Percentiles rank a stretch among this genome's conserved stretches.
Evolutionary conservation across 2,329 filamentous ascomycete species (phyloP).

Genomic region (Chaetomium sp.): DNA sequence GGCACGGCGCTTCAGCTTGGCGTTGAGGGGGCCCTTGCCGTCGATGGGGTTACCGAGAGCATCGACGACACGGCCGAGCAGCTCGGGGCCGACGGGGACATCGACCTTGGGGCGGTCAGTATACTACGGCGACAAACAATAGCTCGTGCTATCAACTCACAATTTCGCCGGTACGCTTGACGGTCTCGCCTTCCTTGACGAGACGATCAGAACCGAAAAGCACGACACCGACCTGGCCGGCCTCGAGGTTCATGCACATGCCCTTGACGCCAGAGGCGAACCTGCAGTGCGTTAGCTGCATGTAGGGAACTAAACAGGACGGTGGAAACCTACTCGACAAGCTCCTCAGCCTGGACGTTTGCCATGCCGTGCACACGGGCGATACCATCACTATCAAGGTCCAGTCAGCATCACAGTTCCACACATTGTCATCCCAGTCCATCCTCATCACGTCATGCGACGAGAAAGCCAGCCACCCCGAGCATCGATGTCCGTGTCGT

Average conservation of each 20-base stretch:
- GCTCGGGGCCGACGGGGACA: constrained; percentile 86
- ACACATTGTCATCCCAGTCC: constrained; percentile 36
- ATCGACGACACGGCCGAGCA: constrained; percentile 98
- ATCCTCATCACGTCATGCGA: not conserved
- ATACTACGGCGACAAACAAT: not conserved
- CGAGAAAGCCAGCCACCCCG: not conserved
- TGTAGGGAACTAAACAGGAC: constrained; percentile 15
- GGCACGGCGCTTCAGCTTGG: constrained; percentile 89
- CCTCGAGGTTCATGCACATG: constrained; percentile 99
- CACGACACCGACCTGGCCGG: constrained; percentile 99
- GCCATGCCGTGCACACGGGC: constrained; percentile 99
- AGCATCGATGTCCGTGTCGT: not conserved
- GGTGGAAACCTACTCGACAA: constrained; percentile 82
- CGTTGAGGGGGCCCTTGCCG: constrained; percentile 96
- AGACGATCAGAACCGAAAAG: constrained; percentile 99
- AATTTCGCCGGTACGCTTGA: constrained; percentile 99
- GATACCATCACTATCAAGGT: constrained; percentile 87
- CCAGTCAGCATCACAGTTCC: constrained; percentile 28
- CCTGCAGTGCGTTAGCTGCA: constrained; percentile 52
- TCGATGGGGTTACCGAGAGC: constrained; percentile 99
- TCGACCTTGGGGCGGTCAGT: constrained; percentile 70
- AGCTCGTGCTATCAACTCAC: constrained; percentile 60
- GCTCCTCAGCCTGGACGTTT: constrained; percentile 99
- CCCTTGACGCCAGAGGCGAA: constrained; percentile 99
- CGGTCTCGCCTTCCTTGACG: constrained; percentile 98